Evolutionary conservation across 768 basidiomycete species (phyloP).

Genomic region (Lyophyllum semitale): DNA sequence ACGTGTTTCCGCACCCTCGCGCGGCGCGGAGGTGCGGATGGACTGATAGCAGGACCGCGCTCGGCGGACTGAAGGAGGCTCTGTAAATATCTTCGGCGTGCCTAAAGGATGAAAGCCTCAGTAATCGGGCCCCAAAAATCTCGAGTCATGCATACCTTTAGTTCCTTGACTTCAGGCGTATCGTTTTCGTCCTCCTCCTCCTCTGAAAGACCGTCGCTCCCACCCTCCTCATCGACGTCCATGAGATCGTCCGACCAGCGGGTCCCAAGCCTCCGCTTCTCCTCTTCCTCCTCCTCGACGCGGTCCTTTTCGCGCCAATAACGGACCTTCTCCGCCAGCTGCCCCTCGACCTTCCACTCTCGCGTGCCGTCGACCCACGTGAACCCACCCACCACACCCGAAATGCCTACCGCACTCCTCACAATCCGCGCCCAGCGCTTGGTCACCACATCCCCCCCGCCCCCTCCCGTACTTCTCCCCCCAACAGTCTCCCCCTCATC

Average conservation of each 20-base stretch:
- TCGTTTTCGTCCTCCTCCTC: slow-evolving; percentile 69
- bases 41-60: slow-evolving; percentile 28
- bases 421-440: slow-evolving; percentile 75
- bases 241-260: slow-evolving; percentile 70
- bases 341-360: slow-evolving; percentile 66
- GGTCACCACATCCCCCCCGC: slow-evolving; percentile 41
- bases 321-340: slow-evolving; percentile 66
- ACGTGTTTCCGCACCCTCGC: slow-evolving; percentile 29
- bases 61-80: slow-evolving; percentile 57
- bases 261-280: slow-evolving; percentile 58
- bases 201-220: slow-evolving; percentile 41
- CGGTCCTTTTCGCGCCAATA: slow-evolving; percentile 72
- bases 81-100: slow-evolving; percentile 73
- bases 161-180: slow-evolving; percentile 70
- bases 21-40: slow-evolving; percentile 23
- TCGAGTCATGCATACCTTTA: slow-evolving; percentile 58
- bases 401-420: slow-evolving; percentile 69
- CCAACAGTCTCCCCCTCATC: slow-evolving; percentile 37
- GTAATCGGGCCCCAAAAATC: slow-evolving; percentile 8
- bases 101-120: slow-evolving; percentile 41
- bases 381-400: slow-evolving; percentile 75
- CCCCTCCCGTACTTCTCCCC: slow-evolving; percentile 14
- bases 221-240: slow-evolving; percentile 67
- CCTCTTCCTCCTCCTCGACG: slow-evolving; percentile 68
- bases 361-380: slow-evolving; percentile 59